Base-by-base conservation (phyloP, 768 basidiomycete genomes). In the Pholiota molesta region DNA sequence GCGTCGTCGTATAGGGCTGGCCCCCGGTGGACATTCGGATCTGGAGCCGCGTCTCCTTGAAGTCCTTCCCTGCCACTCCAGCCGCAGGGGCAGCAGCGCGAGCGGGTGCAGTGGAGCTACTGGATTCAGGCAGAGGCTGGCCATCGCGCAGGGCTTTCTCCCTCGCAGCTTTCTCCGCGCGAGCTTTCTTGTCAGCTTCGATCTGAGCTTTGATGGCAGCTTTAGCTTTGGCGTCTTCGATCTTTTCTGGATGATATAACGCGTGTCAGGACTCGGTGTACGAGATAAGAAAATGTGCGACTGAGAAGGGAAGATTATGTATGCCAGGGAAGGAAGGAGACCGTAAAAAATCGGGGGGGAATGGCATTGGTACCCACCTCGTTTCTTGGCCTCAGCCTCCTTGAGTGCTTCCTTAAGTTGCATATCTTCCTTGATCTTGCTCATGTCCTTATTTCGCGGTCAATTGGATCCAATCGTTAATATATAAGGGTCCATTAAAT, bases 61-160 rank as follows among this genome's bases (percentile, higher is more conserved):
- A 95, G 57, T 97, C 94, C 66, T 85, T 89, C 21, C 91, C 86
- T 6, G 87, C 77, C 1, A 81, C 75, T 4, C 79, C 75, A 2
- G 79, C 73, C 0, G 77, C 72, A 31, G 66, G 21, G 8, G 81
- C 72, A 37, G 78, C 62, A 0, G 79, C 63, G 0, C 81, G 65
- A 8, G 77, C 67, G 5, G 79, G 64, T 1, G 75, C 67, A 13
- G 74, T 59, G 21, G 66, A 53, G n/a, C 56, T 54, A 45, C 65
- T 51, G 5, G 69, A 57, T 17, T 67, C 72, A 6, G 74, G 73
- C 13, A 79, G 57, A 10, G 76, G 72, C 57, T 79, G 78, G 1
- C 96, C 96, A 37, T 97, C 94, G 33, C 96, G 85, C 7, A 96
- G 72, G 0, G 95, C 96, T 73, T 98, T 98, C 76, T 98, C 97